Base-by-base conservation (phyloP, 2,329 filamentous ascomycete genomes). In the Clonostachys sp. region DNA sequence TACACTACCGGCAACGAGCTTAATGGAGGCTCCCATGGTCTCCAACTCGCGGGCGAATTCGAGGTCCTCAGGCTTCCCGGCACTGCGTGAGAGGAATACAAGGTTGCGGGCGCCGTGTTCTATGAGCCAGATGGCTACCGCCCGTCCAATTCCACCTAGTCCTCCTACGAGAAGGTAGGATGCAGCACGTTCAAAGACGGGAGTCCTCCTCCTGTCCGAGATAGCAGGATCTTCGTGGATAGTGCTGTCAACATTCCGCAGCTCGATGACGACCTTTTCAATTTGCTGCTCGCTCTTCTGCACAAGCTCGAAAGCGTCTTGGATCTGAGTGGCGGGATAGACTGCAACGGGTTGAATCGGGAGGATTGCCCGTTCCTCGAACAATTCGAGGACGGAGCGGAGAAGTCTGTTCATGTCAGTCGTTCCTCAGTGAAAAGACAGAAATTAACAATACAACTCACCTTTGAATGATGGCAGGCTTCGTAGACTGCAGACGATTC, bases 71-170 rank as follows among this genome's bases (percentile, higher is more conserved):
- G 50, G 41, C 6, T 53, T 47, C 4, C 51, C 55, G 1, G 64
- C 65, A 3, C 65, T 69, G 10, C 62, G 48, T 0, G 56, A 57
- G 2, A 63, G 44, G 16, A 60, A 54, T 1, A 60, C 49, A 24
- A 65, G 53, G 30, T 56, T 48, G 14, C 51, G 53, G 2, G 59
- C 59, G 0, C 62, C 61, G 0, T 46, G 39, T 12, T 41, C 38
- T 6, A 34, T 40, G 17, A 53, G 40, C 45, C 48, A 46, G 7
- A 33, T 18, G 35, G 42, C 33, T 16, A 59, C 46, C 1, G 41
- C 38, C 10, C 35, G 35, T 12, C 52, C 52, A 17, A 54, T 39
- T 13, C 50, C 50, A 9, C 47, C 42, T 30, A 50, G 17, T 9
- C 52, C 52, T 8, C 52, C 50, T 16, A 44, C 48, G 6, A 54